These are phyloP conservation scores for Bacterosira constricta DNA, from an alignment of 108 stramenopile species.

Conservation along the genomic window DNA sequence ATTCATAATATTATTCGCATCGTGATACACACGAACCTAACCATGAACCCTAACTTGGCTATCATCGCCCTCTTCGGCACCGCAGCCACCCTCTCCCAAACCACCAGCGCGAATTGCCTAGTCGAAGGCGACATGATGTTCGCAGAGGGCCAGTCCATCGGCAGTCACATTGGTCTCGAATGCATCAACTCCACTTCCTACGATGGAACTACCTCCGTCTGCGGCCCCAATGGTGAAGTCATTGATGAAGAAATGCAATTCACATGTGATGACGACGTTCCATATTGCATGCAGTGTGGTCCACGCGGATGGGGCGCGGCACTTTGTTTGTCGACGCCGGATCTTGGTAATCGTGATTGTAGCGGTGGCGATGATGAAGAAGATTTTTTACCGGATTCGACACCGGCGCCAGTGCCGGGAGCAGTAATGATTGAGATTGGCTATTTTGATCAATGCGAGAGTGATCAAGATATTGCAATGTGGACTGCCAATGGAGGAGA, in stretches of 20 bases:
- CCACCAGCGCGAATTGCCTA: background rate
- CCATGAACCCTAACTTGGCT: background rate
- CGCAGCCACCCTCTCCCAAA: background rate
- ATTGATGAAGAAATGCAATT: background rate
- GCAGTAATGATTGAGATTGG: background rate
- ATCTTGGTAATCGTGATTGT: background rate
- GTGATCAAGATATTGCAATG: background rate
- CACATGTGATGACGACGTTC: background rate
- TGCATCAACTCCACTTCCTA: conserved; percentile 1
- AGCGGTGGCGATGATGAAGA: background rate
- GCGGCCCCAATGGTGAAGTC: conserved; percentile 3
- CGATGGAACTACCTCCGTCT: background rate
- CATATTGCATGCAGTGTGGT: conserved; percentile 3
- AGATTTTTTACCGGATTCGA: background rate
- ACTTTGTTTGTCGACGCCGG: conserved; percentile 5
- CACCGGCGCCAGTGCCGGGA: background rate
- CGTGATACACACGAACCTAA: background rate
- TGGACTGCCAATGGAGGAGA: background rate
- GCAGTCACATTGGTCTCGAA: conserved; percentile 3
- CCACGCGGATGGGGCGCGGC: background rate
- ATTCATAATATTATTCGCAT: no score
- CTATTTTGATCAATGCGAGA: background rate
- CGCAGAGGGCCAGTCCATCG: background rate
- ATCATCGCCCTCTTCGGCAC: background rate
- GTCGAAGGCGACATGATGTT: conserved; percentile 17